Conservation (phyloP, 31 red algal species). For the Asparagopsis taxiformis region DNA sequence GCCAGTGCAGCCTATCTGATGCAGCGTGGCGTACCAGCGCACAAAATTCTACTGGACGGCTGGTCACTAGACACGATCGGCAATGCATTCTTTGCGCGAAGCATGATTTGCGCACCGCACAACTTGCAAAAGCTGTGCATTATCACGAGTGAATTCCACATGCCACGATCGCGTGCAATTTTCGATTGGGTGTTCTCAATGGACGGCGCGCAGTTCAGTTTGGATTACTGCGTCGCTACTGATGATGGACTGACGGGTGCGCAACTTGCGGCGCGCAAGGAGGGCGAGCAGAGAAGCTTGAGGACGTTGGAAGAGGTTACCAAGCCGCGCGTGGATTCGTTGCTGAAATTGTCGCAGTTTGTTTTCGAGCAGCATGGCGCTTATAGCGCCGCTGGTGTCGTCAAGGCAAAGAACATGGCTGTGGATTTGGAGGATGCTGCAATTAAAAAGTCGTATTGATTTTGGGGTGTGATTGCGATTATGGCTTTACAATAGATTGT, state of each 20-base stretch:
- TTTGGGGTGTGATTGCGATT: background rate
- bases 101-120: constrained; percentile 68
- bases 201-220: constrained; percentile 8
- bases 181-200: constrained; percentile 89
- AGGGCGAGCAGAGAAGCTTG: constrained; percentile 52
- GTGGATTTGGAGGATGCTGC: background rate
- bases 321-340: constrained; percentile 19
- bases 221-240: constrained; percentile 43
- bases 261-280: constrained; percentile 16
- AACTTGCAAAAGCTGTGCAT: constrained; percentile 40
- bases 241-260: constrained; percentile 51
- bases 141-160: constrained; percentile 91
- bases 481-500: constrained; percentile 50
- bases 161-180: constrained; percentile 63
- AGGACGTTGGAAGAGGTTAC: constrained; percentile 12
- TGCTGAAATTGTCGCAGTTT: constrained; percentile 50
- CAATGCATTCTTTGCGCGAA: constrained; percentile 80
- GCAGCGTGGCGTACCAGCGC: constrained; percentile 10
- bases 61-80: constrained; percentile 97
- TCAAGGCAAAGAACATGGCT: background rate
- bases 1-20: constrained; percentile 78
- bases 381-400: constrained; percentile 43
- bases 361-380: constrained; percentile 59
- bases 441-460: constrained; percentile 2
- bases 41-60: constrained; percentile 62